phyloP scores from a whole-genome alignment of 208 protist genomes.

The Leishmania major region DNA sequence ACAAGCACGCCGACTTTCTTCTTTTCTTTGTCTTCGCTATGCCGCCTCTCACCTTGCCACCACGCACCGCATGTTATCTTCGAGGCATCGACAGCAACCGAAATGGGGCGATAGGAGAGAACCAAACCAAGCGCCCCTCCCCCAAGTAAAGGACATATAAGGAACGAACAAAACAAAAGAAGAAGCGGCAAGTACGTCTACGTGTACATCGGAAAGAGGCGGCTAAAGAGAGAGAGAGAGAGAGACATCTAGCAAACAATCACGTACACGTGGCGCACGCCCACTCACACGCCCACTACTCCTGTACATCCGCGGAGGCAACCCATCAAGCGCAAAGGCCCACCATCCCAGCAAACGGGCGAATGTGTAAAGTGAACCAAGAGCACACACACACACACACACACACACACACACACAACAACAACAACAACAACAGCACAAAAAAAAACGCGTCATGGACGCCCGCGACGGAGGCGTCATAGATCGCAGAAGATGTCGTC shows the following conservation, averaged over 20 bases:
- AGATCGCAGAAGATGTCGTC: constrained; percentile 80
- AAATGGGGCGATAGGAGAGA: not conserved
- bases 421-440: not conserved
- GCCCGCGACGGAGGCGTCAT: not conserved
- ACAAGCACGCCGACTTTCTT: not conserved
- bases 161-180: not conserved
- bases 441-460: not conserved
- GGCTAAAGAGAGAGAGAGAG: too few species aligned
- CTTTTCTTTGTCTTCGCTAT: not conserved
- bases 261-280: not conserved
- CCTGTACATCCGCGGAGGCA: too few species aligned
- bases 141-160: not conserved
- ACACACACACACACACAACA: not conserved
- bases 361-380: not conserved
- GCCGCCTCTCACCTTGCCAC: not conserved
- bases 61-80: not conserved
- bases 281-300: not conserved
- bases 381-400: not conserved
- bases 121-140: not conserved
- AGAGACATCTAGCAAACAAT: too few species aligned
- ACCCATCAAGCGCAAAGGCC: too few species aligned
- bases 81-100: not conserved
- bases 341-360: too few species aligned
- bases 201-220: constrained; percentile 4
- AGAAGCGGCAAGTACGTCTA: not conserved